These are phyloP conservation scores for Knoxdaviesia capensis DNA, from an alignment of 2,329 filamentous ascomycete species.

Conservation along the genomic window DNA sequence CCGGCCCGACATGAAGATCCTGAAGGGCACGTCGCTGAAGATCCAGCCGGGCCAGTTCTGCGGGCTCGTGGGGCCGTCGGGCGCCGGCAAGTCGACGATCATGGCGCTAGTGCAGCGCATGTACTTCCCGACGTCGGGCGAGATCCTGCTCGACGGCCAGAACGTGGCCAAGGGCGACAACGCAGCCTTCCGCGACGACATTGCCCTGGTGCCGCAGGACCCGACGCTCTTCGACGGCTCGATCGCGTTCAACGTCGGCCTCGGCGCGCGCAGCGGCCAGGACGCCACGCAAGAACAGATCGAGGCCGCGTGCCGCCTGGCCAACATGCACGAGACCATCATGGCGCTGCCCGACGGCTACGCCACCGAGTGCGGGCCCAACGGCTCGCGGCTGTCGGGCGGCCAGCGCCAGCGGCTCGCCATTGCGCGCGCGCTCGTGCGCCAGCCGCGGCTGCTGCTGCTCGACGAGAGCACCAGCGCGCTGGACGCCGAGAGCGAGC, in stretches of 20 bases:
- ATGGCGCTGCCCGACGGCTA: conserved; percentile 42
- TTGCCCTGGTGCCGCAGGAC: conserved; percentile 37
- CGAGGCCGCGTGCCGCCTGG: conserved; percentile 42
- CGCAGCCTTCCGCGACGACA: conserved; percentile 26
- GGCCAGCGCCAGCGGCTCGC: conserved; percentile 63
- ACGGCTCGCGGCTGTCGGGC: conserved; percentile 54
- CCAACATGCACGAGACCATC: conserved; percentile 53
- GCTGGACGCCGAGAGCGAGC: conserved; percentile 51
- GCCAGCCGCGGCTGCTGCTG: conserved; percentile 51
- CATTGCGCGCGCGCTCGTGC: conserved; percentile 57
- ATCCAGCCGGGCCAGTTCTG: conserved; percentile 39
- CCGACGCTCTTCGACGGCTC: conserved; percentile 36
- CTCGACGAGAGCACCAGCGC: conserved; percentile 69
- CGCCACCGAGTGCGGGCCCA: conserved; percentile 46
- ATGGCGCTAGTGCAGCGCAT: conserved; percentile 33
- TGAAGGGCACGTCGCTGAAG: conserved; percentile 33
- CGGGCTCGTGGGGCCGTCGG: conserved; percentile 44
- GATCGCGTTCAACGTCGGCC: conserved; percentile 32
- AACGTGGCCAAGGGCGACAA: conserved; percentile 22
- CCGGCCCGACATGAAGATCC: conserved; percentile 33
- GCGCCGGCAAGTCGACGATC: conserved; percentile 47
- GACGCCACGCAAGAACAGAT: conserved; percentile 39
- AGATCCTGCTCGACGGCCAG: conserved; percentile 21
- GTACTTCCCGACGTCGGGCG: conserved; percentile 21
- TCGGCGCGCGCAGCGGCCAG: conserved; percentile 32